Conservation (phyloP, 177 flowering plant genomes). For the Vitis hybrid region DNA sequence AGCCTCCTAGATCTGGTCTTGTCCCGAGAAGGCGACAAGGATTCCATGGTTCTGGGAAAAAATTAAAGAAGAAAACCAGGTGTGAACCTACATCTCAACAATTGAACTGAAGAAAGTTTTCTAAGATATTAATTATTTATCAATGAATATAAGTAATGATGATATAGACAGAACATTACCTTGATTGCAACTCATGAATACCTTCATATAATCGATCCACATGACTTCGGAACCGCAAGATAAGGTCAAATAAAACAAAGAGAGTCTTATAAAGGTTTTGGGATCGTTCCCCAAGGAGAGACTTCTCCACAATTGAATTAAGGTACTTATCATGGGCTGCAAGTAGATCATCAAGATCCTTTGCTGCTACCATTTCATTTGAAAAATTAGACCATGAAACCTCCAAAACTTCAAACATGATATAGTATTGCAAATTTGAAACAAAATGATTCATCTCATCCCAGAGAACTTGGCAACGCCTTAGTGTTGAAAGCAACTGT, state of each 20-base stretch:
- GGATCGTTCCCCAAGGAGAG: constrained; percentile 93
- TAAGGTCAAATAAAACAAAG: constrained; percentile 82
- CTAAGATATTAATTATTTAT: background rate
- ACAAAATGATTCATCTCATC: constrained; percentile 98
- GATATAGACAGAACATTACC: constrained; percentile 42
- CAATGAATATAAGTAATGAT: background rate
- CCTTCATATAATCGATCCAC: constrained; percentile 95
- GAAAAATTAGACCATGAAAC: constrained; percentile 91
- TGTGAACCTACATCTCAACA: background rate
- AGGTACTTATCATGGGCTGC: constrained; percentile 97
- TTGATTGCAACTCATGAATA: constrained; percentile 76
- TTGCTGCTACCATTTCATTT: constrained; percentile 86
- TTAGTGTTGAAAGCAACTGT: constrained; percentile 63
- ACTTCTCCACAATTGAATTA: constrained; percentile 84
- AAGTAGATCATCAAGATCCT: constrained; percentile 93
- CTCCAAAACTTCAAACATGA: constrained; percentile 99
- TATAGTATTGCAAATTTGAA: constrained; percentile 92
- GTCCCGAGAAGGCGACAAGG: constrained; percentile 44
- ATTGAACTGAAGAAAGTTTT: background rate
- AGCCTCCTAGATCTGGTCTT: constrained; percentile 38
- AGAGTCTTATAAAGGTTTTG: constrained; percentile 71
- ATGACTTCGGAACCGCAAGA: constrained; percentile 77
- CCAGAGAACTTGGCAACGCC: constrained; percentile 98
- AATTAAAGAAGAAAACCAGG: constrained; percentile 10
- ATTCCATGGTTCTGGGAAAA: constrained; percentile 44